A percentile compares a stretch with the other conserved stretches of the same genome.
These are phyloP conservation scores for Erucastrum elatum DNA, from an alignment of 345 rosid species.

Conservation along the genomic window DNA sequence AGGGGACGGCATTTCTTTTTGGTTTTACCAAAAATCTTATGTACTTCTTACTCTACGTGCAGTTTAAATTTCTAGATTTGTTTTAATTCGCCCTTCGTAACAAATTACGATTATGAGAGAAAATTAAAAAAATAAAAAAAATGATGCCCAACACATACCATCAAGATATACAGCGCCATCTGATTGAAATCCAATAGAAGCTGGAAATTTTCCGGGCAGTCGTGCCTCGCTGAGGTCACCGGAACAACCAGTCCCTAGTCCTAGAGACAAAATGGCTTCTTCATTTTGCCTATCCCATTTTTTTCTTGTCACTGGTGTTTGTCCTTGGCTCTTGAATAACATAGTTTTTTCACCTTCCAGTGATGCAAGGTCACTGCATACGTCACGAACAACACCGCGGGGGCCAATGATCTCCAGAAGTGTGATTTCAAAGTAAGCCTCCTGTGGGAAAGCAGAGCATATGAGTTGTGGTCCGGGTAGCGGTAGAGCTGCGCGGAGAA, in stretches of 20 bases:
- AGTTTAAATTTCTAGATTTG: not conserved
- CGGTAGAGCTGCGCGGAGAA: conserved; percentile 72
- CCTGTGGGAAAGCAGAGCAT: conserved; percentile 83
- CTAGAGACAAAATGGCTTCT: conserved; percentile 53
- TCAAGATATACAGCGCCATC: conserved; percentile 80
- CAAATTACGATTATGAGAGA: not conserved
- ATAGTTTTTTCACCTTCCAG: conserved; percentile 65
- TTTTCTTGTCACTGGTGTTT: conserved; percentile 36
- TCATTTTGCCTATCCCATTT: conserved; percentile 29
- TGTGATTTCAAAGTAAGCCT: conserved; percentile 89
- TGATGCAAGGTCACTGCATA: conserved; percentile 13
- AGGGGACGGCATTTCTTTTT: not conserved
- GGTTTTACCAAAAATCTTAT: not conserved
- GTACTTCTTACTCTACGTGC: not conserved
- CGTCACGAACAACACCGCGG: conserved; percentile 16
- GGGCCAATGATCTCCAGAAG: conserved; percentile 41
- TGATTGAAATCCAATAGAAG: conserved; percentile 86
- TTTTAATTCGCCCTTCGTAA: not conserved
- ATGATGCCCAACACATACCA: conserved; percentile 47
- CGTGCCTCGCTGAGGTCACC: conserved; percentile 41
- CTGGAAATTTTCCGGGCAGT: conserved; percentile 83
- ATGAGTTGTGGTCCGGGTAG: conserved; percentile 84
- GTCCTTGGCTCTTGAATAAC: conserved; percentile 61
- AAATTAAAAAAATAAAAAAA: not conserved
- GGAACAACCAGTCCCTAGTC: conserved; percentile 63